Conservation (phyloP, 1,284 basidiomycete species). For the Hemileia vastatrix region DNA sequence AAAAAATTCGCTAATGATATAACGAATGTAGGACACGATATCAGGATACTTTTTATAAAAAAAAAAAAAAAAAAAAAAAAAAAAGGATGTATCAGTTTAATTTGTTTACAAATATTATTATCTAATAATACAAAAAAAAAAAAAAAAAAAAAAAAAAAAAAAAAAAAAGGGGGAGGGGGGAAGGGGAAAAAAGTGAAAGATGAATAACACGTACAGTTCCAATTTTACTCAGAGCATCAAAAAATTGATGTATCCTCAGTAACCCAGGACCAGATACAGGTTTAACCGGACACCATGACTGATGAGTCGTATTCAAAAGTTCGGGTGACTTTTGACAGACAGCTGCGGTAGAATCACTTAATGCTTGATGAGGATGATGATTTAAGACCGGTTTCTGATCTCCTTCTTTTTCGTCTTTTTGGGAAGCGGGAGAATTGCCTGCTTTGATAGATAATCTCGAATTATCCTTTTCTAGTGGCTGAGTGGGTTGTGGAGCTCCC, state of each 20-base stretch:
- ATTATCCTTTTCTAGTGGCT: no score
- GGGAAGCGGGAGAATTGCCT: neutral
- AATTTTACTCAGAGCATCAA: slow-evolving; percentile 6
- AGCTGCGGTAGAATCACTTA: neutral
- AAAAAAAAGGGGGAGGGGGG: no score
- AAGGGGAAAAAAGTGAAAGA: no score
- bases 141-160: neutral
- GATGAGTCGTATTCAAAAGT: no score
- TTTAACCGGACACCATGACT: no score
- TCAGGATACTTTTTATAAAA: slow-evolving; percentile 1
- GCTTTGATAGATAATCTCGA: no score
- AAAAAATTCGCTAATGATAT: slow-evolving; percentile 12
- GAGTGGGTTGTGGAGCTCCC: no score
- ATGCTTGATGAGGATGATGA: neutral
- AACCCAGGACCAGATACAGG: slow-evolving; percentile 5
- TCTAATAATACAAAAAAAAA: neutral
- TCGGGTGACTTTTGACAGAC: neutral
- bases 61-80: neutral
- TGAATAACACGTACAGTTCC: slow-evolving; percentile 7
- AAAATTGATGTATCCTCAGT: slow-evolving; percentile 16
- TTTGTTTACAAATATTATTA: neutral
- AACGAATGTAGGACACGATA: slow-evolving; percentile 8
- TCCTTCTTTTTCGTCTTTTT: neutral
- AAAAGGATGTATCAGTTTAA: neutral
- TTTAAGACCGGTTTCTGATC: neutral